These are phyloP conservation scores for Cotoneaster glaucophyllus DNA, from an alignment of 306 rosid species.

Conservation along the genomic window DNA sequence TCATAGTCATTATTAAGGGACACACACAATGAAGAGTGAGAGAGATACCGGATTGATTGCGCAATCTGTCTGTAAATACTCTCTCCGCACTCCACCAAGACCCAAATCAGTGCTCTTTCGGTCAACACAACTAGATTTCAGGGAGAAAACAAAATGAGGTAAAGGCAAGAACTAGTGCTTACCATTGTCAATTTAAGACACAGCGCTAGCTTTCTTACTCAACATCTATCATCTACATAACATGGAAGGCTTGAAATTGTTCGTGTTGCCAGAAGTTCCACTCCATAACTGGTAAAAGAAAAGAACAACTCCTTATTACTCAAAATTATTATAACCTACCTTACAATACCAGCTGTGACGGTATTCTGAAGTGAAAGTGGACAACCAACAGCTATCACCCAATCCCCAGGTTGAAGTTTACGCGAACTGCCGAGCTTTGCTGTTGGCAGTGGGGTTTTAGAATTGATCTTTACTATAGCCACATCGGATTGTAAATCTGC, in stretches of 20 bases:
- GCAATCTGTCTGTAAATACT: constrained; percentile 81
- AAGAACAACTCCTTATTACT: neutral
- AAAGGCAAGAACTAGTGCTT: neutral
- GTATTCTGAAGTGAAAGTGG: constrained; percentile 91
- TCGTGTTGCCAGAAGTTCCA: neutral
- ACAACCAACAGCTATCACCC: constrained; percentile 84
- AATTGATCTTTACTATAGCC: constrained; percentile 70
- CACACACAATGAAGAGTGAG: constrained; percentile 9
- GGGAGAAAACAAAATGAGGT: neutral
- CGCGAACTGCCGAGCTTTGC: constrained; percentile 80
- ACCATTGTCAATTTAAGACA: neutral
- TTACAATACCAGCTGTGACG: constrained; percentile 88
- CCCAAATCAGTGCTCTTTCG: constrained; percentile 96
- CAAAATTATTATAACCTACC: constrained; percentile 25
- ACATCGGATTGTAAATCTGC: constrained; percentile 82
- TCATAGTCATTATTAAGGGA: neutral
- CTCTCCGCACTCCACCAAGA: constrained; percentile 63
- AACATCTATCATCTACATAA: neutral
- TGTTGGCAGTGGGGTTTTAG: constrained; percentile 75
- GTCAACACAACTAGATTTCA: constrained; percentile 60
- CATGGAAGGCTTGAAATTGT: neutral
- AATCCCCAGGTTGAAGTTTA: constrained; percentile 86
- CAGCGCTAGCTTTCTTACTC: too few species aligned
- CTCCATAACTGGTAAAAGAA: neutral
- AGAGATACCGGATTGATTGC: constrained; percentile 56